Conservation (phyloP, 2,329 filamentous ascomycete genomes). For the Diaporthe ilicicola region DNA sequence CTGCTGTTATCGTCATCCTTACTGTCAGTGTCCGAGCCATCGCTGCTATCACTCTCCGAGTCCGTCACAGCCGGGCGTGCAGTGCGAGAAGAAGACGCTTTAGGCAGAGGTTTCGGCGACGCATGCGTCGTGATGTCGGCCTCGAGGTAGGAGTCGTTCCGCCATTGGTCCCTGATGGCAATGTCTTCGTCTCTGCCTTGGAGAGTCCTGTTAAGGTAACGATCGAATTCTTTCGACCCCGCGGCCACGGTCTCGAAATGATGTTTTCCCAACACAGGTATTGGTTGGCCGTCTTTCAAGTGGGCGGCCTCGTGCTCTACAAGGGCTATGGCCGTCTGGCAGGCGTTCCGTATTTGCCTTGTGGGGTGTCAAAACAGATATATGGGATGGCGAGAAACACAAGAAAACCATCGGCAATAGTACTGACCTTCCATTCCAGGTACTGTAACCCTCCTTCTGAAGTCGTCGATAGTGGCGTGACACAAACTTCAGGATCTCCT, state of each 20-base stretch:
- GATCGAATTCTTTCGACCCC: conserved; percentile 22
- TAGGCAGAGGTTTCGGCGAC: neutral
- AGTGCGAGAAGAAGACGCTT: neutral
- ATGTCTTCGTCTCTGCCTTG: conserved; percentile 20
- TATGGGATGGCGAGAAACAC: neutral
- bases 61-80: neutral
- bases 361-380: neutral
- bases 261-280: neutral
- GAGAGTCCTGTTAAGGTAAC: neutral
- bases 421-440: conserved; percentile 22
- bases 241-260: conserved; percentile 7
- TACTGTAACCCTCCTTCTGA: conserved; percentile 3
- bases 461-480: neutral
- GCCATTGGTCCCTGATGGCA: conserved; percentile 14
- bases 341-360: conserved; percentile 23
- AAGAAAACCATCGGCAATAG: neutral
- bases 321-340: conserved; percentile 22
- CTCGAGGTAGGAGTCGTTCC: conserved; percentile 1
- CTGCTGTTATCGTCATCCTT: neutral
- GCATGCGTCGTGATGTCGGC: neutral
- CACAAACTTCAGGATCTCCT: conserved; percentile 5
- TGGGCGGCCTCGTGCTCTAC: conserved; percentile 17
- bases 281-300: neutral
- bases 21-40: neutral
- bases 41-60: neutral